Evolutionary conservation across 106 monocot species (phyloP).

Genomic region (Apostasia ramifera): DNA sequence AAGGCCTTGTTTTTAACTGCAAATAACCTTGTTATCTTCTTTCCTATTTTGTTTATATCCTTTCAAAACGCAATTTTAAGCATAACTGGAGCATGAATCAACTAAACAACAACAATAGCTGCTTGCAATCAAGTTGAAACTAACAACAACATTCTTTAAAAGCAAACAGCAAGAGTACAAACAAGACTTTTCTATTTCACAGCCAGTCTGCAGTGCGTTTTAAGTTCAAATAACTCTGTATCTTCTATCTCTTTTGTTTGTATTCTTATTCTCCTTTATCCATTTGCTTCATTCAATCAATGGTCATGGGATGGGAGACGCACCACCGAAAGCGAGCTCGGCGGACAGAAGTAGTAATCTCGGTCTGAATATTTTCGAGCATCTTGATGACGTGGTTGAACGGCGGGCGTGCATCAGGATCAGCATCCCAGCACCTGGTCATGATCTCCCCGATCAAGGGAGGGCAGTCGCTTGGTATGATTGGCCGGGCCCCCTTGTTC

Average conservation of each 20-base stretch:
- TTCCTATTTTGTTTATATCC: too few species aligned
- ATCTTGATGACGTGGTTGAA: constrained; percentile 17
- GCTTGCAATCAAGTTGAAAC: too few species aligned
- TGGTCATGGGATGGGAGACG: constrained; percentile 29
- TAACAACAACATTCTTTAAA: too few species aligned
- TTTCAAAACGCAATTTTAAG: too few species aligned
- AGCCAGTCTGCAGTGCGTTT: too few species aligned
- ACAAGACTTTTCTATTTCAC: too few species aligned
- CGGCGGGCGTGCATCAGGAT: constrained; percentile 26
- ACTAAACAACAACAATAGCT: too few species aligned
- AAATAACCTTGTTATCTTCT: too few species aligned
- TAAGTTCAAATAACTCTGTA: too few species aligned
- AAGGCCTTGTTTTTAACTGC: too few species aligned
- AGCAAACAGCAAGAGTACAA: too few species aligned
- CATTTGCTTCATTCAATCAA: constrained; percentile 3
- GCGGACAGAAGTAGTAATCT: constrained; percentile 8
- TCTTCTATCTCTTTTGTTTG: neutral
- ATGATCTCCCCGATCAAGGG: constrained; percentile 20
- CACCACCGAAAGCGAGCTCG: constrained; percentile 32
- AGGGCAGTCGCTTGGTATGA: constrained; percentile 23
- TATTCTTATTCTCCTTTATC: neutral
- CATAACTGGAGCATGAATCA: too few species aligned
- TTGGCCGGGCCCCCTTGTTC: constrained; percentile 27
- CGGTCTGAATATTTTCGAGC: constrained; percentile 12
- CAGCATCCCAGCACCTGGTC: constrained; percentile 31